These are phyloP conservation scores for Azolla pinnata DNA, from an alignment of 75 land plant species.

Conservation along the genomic window DNA sequence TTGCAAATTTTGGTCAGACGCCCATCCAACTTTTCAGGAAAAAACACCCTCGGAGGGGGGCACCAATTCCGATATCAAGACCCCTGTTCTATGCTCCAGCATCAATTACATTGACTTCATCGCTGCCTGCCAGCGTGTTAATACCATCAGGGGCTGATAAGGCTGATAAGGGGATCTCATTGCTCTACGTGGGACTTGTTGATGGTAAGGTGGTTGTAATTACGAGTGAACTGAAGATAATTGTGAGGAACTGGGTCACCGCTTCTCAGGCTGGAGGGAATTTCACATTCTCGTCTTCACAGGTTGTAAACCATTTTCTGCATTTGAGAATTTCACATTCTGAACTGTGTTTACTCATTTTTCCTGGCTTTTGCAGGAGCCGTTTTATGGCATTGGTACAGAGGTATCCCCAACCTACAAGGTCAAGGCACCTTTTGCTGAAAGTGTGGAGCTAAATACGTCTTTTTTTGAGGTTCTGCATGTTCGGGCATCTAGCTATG, in stretches of 20 bases:
- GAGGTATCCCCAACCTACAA: conserved; percentile 60
- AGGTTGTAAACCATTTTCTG: conserved; percentile 57
- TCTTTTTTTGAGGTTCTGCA: conserved; percentile 70
- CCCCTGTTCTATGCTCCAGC: conserved; percentile 88
- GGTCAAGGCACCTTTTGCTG: conserved; percentile 64
- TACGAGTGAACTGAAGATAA: conserved; percentile 43
- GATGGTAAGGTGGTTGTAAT: conserved; percentile 66
- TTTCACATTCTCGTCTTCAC: conserved; percentile 91
- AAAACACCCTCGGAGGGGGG: conserved; percentile 92
- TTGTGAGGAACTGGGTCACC: conserved; percentile 87
- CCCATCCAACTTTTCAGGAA: conserved; percentile 92
- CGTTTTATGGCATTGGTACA: conserved; percentile 81
- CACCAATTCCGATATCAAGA: conserved; percentile 80
- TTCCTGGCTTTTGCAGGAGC: conserved; percentile 49
- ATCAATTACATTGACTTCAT: conserved; percentile 77
- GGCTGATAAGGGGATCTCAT: conserved; percentile 33
- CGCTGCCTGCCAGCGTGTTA: conserved; percentile 28
- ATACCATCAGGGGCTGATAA: conserved; percentile 5
- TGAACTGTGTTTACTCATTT: too few species aligned
- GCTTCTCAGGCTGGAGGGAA: conserved; percentile 82
- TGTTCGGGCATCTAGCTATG: conserved; percentile 52
- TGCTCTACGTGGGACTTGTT: conserved; percentile 49
- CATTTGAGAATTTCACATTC: too few species aligned
- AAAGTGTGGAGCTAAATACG: conserved; percentile 49
- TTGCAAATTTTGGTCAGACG: conserved; percentile 99